Percentiles rank a stretch among this genome's conserved stretches.
Evolutionary conservation across 1,284 basidiomycete species (phyloP).

Genomic region (Phellopilus nigrolimitatus): DNA sequence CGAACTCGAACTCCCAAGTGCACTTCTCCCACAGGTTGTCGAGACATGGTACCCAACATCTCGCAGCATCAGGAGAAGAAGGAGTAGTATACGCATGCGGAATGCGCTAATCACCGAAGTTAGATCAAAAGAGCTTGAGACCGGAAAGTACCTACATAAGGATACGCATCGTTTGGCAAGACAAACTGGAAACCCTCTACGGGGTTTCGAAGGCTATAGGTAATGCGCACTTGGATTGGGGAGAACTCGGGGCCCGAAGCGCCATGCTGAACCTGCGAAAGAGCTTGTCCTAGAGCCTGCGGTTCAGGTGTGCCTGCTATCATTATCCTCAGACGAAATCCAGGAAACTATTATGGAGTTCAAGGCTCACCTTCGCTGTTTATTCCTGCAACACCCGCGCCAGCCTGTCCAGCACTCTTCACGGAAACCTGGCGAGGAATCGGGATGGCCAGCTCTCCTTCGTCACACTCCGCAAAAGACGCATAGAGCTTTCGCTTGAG

Average conservation of each 20-base stretch:
- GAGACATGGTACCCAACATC: constrained; percentile 97
- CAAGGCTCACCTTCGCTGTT: constrained; percentile 21
- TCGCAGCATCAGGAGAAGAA: constrained; percentile 83
- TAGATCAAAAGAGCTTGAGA: constrained; percentile 20
- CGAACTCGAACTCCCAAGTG: constrained; percentile 97
- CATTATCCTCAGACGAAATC: constrained; percentile 5
- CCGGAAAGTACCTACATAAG: constrained; percentile 62
- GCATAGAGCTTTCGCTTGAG: constrained; percentile 91
- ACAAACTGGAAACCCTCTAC: constrained; percentile 87
- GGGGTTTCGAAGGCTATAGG: constrained; percentile 77
- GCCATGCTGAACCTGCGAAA: constrained; percentile 34
- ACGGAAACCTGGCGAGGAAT: constrained; percentile 80
- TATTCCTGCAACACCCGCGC: constrained; percentile 19
- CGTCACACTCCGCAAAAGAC: constrained; percentile 83
- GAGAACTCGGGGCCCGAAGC: constrained; percentile 60
- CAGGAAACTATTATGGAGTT: not conserved
- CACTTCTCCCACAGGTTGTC: constrained; percentile 96
- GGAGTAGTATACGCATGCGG: constrained; percentile 93
- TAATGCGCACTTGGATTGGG: constrained; percentile 73
- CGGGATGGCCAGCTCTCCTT: constrained; percentile 91
- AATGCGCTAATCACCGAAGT: constrained; percentile 55
- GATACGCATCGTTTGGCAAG: constrained; percentile 72
- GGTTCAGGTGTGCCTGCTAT: constrained; percentile 74
- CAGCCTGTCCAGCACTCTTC: constrained; percentile 49
- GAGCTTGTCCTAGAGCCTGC: constrained; percentile 51